Evolutionary conservation across 768 basidiomycete genomes (phyloP).

Genomic region (Kwoniella heveanensis): DNA sequence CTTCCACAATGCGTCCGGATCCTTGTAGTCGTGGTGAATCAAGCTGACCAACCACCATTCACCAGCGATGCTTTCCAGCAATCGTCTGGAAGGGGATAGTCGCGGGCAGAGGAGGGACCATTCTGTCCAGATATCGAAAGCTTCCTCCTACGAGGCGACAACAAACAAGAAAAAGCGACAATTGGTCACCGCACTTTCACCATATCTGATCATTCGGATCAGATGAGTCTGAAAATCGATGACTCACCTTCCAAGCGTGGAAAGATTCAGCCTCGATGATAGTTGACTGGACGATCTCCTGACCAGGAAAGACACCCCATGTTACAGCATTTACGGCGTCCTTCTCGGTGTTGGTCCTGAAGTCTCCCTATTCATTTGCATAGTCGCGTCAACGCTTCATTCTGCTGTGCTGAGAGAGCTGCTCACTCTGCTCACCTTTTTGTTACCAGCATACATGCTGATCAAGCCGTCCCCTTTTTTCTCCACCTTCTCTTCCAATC

Average conservation of each 20-base stretch:
- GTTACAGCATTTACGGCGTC: conserved; percentile 90
- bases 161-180: conserved; percentile 2
- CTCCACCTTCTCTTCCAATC: conserved; percentile 64
- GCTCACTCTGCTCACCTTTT: conserved; percentile 61
- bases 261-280: conserved; percentile 96
- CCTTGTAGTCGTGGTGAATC: conserved; percentile 89
- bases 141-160: conserved; percentile 71
- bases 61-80: conserved; percentile 73
- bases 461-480: conserved; percentile 59
- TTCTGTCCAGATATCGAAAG: conserved; percentile 91
- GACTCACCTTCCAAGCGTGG: conserved; percentile 87
- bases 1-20: conserved; percentile 74
- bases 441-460: conserved; percentile 83
- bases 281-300: conserved; percentile 93
- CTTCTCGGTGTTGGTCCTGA: conserved; percentile 73
- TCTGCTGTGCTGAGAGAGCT: not conserved
- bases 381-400: not conserved
- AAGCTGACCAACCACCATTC: conserved; percentile 87
- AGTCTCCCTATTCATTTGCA: conserved; percentile 81
- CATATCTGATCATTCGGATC: too few relatives aligned
- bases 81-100: conserved; percentile 67
- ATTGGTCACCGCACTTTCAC: not conserved
- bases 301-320: conserved; percentile 97
- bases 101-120: conserved; percentile 89
- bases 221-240: not conserved